Evolutionary conservation across 176 grass and related monocot genomes (phyloP), one percentile per base, ranked within the genome.

Genomic region (Rhynchospora pubera): DNA sequence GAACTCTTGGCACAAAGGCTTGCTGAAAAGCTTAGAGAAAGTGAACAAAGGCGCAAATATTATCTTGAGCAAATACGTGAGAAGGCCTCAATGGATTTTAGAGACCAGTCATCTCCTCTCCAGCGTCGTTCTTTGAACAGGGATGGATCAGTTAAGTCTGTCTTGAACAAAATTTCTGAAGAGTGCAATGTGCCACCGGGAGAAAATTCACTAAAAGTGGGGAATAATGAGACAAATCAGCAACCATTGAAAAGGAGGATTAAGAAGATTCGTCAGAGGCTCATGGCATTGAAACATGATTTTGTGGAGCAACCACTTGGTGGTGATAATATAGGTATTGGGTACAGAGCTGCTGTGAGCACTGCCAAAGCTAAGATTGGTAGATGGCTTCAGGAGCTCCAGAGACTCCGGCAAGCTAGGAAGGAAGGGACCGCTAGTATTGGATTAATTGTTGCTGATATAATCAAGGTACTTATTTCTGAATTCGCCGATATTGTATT

Each of bases 31-130:
- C 87, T 99, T 56, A 89, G 92, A 84, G 96, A 99, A 90, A 99
- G 96, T 87, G 96, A 99, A 82, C 96, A 99, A 68, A 93, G 96
- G 47, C 86, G 96, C 30, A 99, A 94, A 18, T 99, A 90, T 91
- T 91, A 99, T 87, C 87, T 99, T 74, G 96, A 99, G 82, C 96
- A 99, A 85, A 99, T 99, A 91, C 92, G 96, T 50, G 96, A 99
- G 86, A 89, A 87, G 88, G 96, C 96, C 86, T 99, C 96, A 43
- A 99, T 99, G 96, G 96, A 99, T 87, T 93, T 99, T 79, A 93
- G 96, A 90, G 96, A 99, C 63, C 96, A 99, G 58, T 86, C 87
- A 88, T 99, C 96, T 57, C 96, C 96, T 82, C 88, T 99, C 79
- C 96, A 99, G 45, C 96, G 96, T 0, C 96, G 96, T 10, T 88